phyloP scores from a whole-genome alignment of 2,329 filamentous ascomycete species.

The Penicillium sp. region DNA sequence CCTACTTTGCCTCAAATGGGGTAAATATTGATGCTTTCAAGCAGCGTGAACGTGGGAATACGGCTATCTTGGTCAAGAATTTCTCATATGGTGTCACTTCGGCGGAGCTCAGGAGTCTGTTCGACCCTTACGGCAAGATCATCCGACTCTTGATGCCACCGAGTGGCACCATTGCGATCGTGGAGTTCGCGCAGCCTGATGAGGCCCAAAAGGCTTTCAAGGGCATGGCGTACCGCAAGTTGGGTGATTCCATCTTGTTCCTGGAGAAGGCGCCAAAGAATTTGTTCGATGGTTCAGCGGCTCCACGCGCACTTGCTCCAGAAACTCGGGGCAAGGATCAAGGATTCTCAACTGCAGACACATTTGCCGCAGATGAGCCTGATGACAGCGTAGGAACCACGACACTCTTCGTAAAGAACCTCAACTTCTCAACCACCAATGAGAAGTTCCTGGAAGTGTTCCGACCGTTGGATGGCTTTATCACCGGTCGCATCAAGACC shows the following conservation, averaged over 20 bases:
- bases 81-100: constrained; percentile 78
- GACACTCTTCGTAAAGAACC: constrained; percentile 90
- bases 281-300: constrained; percentile 57
- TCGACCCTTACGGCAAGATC: constrained; percentile 82
- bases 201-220: constrained; percentile 82
- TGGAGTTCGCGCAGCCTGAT: constrained; percentile 76
- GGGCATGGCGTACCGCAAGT: constrained; percentile 79
- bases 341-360: constrained; percentile 42
- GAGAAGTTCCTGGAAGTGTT: constrained; percentile 74
- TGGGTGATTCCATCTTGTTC: constrained; percentile 88
- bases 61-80: constrained; percentile 88
- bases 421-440: constrained; percentile 87
- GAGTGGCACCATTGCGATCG: constrained; percentile 87
- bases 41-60: constrained; percentile 77
- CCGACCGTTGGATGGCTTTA: constrained; percentile 77
- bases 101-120: constrained; percentile 74
- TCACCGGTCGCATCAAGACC: constrained; percentile 86
- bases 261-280: constrained; percentile 89
- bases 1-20: constrained; percentile 82
- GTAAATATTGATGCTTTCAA: constrained; percentile 93
- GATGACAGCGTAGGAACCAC: constrained; percentile 56
- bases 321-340: constrained; percentile 35
- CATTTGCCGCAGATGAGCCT: constrained; percentile 40
- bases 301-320: constrained; percentile 27
- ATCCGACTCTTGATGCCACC: constrained; percentile 86